Evolutionary conservation across 768 basidiomycete species (phyloP).

Genomic region (Xerocomus brunneocitrinus): DNA sequence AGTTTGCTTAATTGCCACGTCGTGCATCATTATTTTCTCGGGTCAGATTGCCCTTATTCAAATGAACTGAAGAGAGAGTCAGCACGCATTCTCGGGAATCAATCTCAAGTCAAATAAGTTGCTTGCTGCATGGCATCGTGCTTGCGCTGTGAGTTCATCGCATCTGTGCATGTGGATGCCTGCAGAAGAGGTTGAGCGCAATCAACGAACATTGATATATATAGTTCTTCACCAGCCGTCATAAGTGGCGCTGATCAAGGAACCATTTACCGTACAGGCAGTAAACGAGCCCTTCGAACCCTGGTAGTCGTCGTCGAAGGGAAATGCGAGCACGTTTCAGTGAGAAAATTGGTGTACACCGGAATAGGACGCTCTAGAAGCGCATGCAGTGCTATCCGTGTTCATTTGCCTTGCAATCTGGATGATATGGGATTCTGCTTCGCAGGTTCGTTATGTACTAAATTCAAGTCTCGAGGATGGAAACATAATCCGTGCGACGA

Average conservation of each 20-base stretch:
- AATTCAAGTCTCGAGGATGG: too few species aligned
- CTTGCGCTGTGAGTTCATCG: neutral
- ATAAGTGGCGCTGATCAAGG: neutral
- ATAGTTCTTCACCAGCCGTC: too few species aligned
- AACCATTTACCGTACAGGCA: neutral
- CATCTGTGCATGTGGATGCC: too few species aligned
- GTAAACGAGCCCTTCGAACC: neutral
- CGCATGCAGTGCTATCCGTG: neutral
- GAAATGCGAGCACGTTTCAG: neutral
- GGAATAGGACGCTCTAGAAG: neutral
- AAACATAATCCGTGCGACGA: too few species aligned
- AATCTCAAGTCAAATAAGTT: neutral
- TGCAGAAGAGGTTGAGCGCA: neutral
- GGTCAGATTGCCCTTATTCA: neutral
- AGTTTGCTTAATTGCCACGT: neutral
- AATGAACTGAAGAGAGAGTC: too few species aligned
- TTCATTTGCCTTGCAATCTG: too few species aligned
- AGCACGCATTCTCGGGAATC: too few species aligned
- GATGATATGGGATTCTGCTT: neutral
- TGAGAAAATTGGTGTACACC: too few species aligned
- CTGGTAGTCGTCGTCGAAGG: neutral
- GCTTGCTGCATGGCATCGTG: neutral
- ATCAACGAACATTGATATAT: neutral
- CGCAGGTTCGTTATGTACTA: too few species aligned
- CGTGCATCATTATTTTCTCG: neutral